Conservation (phyloP, 352 stramenopile species). For the Phytophthora meadii region DNA sequence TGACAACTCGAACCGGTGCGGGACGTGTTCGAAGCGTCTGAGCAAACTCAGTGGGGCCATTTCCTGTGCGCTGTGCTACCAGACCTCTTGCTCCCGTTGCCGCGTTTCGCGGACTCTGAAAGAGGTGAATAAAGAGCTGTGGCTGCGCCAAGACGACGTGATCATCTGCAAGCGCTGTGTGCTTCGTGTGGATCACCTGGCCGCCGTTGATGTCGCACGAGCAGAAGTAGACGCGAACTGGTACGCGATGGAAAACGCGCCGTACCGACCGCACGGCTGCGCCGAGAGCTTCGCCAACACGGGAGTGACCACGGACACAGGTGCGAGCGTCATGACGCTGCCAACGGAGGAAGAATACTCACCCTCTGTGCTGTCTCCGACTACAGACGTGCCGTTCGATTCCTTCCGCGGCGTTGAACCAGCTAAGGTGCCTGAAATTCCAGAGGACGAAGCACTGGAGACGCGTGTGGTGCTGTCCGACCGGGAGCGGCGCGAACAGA, state of each 20-base stretch:
- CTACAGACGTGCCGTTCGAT: conserved; percentile 29
- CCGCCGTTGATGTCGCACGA: conserved; percentile 33
- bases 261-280: not conserved
- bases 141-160: conserved; percentile 38
- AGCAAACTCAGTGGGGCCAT: conserved; percentile 19
- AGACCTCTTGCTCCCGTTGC: conserved; percentile 34
- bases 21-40: conserved; percentile 34
- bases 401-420: conserved; percentile 31
- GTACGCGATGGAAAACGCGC: conserved; percentile 6
- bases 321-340: conserved; percentile 22
- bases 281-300: conserved; percentile 21
- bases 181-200: conserved; percentile 31
- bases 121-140: conserved; percentile 32
- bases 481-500: conserved; percentile 35
- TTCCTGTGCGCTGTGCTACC: conserved; percentile 28
- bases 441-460: conserved; percentile 1
- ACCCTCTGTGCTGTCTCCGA: conserved; percentile 32
- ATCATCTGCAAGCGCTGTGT: conserved; percentile 41
- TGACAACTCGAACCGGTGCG: conserved; percentile 18
- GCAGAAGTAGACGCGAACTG: conserved; percentile 28
- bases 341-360: conserved; percentile 27
- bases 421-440: not conserved
- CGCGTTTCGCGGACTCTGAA: conserved; percentile 36
- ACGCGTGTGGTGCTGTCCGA: conserved; percentile 25
- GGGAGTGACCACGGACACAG: conserved; percentile 31